A percentile compares a stretch with the other conserved stretches of the same genome.
phyloP scores from a whole-genome alignment of 2,329 filamentous ascomycete genomes.

The Calonectria fujianensis region DNA sequence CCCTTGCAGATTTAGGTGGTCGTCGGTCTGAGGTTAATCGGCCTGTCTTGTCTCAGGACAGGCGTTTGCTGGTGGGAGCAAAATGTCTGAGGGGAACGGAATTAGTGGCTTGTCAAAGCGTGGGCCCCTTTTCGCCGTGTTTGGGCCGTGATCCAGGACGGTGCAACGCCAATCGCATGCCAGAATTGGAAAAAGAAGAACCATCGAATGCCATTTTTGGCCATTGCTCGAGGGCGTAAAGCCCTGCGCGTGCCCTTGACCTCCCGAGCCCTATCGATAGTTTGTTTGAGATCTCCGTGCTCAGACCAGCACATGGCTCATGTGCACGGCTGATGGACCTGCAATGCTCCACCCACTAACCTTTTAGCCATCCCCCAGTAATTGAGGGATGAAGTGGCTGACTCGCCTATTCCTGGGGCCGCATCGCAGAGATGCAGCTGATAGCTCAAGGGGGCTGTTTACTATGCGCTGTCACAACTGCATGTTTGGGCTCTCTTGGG shows the following conservation, averaged over 20 bases:
- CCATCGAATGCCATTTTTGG: not conserved
- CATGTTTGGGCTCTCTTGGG: not conserved
- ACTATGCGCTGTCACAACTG: not conserved
- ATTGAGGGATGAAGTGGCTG: not conserved
- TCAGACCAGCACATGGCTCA: not conserved
- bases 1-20: not conserved
- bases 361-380: not conserved
- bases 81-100: not conserved
- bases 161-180: not conserved
- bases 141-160: not conserved
- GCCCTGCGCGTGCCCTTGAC: not conserved
- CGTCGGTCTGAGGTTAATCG: not conserved
- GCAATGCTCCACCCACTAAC: not conserved
- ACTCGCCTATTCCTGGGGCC: not conserved
- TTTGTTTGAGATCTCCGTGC: not conserved
- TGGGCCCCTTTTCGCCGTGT: constrained; percentile 20
- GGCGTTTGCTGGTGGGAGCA: not conserved
- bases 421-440: not conserved
- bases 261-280: constrained; percentile 8
- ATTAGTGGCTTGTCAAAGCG: constrained; percentile 10
- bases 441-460: not conserved
- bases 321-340: constrained; percentile 2
- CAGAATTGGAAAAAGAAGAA: not conserved
- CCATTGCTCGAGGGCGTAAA: constrained; percentile 6
- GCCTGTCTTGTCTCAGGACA: constrained; percentile 13